These are phyloP conservation scores for Aspergillus uvarum DNA, from an alignment of 2,329 filamentous ascomycete genomes.

Conservation along the genomic window DNA sequence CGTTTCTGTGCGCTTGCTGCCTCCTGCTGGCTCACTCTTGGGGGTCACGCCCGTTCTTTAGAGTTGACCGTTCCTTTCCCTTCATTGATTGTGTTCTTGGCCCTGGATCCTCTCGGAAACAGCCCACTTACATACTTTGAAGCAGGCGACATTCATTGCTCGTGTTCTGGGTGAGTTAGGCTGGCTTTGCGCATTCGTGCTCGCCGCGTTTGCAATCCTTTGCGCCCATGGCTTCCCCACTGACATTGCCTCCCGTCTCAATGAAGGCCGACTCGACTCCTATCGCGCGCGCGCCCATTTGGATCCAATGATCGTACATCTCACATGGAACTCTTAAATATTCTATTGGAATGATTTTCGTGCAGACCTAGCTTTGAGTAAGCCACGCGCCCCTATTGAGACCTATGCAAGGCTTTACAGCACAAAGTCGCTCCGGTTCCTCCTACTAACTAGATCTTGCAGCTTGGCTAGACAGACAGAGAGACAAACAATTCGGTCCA, in stretches of 20 bases:
- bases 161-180: constrained; percentile 14
- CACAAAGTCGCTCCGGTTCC: neutral
- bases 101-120: neutral
- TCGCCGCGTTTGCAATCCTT: constrained; percentile 9
- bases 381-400: neutral
- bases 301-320: constrained; percentile 5
- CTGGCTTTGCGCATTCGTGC: constrained; percentile 14
- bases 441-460: constrained; percentile 1
- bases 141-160: constrained; percentile 11
- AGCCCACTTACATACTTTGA: constrained; percentile 20
- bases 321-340: neutral
- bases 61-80: neutral
- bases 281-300: neutral
- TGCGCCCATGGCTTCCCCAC: constrained; percentile 11
- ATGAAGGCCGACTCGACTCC: neutral
- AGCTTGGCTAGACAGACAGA: constrained; percentile 5
- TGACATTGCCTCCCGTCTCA: constrained; percentile 12
- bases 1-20: neutral
- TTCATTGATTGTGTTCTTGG: constrained; percentile 1
- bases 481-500: neutral
- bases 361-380: neutral
- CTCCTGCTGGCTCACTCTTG: neutral
- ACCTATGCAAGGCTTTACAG: neutral
- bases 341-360: neutral
- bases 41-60: neutral